Base-by-base conservation (phyloP, 768 basidiomycete genomes). In the Holtermannia corniformis region DNA sequence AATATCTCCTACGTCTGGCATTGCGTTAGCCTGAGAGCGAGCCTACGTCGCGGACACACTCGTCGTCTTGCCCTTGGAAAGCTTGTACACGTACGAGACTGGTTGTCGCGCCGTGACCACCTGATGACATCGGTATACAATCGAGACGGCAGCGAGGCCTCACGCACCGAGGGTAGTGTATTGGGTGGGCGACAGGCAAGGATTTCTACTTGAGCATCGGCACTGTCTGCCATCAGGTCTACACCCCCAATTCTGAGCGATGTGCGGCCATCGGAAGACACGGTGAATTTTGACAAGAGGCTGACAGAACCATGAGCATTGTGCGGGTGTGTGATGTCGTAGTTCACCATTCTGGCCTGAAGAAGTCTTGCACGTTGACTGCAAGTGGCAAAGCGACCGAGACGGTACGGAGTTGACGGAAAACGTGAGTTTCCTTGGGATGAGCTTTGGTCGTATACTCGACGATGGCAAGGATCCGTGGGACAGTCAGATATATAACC, bases 291-390 rank as follows among this genome's bases (percentile, higher is more conserved):
- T 3, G 88, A 92, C 60, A 96, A 82, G 3, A 96, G 74, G 57
- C 93, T 96, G 56, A 2, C 19, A 20, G 21, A 44, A 43, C 28
- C 45, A 40, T 50, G 22, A 52, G 53, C 48, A 26, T 20, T 19
- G 7, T 27, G 24, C 43, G 20, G n/a, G n/a, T n/a, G n/a, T n/a
- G n/a, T n/a, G n/a, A n/a, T n/a, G n/a, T n/a, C n/a, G n/a, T n/a
- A 4, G 43, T 77, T 42, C 32, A 90, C 93, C 82, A 83, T 51
- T 81, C 76, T 23, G 85, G 84, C 20, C 93, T 82, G 76, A 97
- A 96, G 72, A 89, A 92, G 68, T 99, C 95, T 72, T 96, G 87
- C 0, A 97, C 93, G 53, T 92, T 95, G 53, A 96, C 86, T 2
- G 85, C 81, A 42, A 99, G 76, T 0, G 93, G 92, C 3, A 96